A percentile compares a stretch with the other conserved stretches of the same genome.
Conservation (phyloP, 2,329 filamentous ascomycete species). For the Colletotrichum filicis region DNA sequence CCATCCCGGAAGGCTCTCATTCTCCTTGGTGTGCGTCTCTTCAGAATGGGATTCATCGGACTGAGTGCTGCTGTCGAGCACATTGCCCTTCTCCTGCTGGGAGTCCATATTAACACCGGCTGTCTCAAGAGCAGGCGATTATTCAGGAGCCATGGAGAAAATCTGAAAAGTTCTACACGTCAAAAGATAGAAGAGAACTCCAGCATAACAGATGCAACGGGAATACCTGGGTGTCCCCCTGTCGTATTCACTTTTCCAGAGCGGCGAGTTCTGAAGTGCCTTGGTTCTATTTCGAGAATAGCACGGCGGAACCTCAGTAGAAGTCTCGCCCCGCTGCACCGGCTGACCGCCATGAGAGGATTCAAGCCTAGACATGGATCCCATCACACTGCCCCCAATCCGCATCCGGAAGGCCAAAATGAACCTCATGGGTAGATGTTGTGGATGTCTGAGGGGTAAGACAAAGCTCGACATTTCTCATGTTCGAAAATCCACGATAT, state of each 20-base stretch:
- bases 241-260: background rate
- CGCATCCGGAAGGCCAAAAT: constrained; percentile 13
- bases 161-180: background rate
- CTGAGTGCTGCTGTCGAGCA: background rate
- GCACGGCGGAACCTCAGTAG: background rate
- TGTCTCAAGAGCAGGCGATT: background rate
- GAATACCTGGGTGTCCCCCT: background rate
- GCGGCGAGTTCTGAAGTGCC: background rate
- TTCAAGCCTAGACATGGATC: constrained; percentile 19
- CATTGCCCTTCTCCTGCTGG: background rate
- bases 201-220: background rate
- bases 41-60: background rate
- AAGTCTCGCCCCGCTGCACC: constrained; percentile 4
- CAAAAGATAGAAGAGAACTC: background rate
- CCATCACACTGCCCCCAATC: background rate
- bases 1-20: background rate
- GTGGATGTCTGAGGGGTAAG: background rate
- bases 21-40: accelerated
- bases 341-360: constrained; percentile 12
- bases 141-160: background rate
- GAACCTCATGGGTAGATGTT: background rate
- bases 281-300: background rate
- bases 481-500: background rate
- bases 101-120: background rate
- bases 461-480: background rate